Evolutionary conservation across 2,329 filamentous ascomycete species (phyloP), one percentile per base, ranked within the genome.

Genomic region (Aspergillus sp.): DNA sequence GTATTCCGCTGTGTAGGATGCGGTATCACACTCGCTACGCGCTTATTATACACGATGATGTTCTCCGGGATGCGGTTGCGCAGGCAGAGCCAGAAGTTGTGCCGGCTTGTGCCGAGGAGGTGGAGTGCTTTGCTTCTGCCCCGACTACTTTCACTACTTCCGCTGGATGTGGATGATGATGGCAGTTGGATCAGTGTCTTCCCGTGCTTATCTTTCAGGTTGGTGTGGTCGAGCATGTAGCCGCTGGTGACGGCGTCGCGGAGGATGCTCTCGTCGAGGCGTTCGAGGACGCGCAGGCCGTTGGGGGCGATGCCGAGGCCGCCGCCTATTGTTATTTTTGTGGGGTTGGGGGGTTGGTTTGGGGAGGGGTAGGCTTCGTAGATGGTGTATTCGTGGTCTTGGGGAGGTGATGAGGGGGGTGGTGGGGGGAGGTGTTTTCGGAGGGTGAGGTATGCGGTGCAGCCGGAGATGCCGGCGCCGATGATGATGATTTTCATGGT

Each of bases 401-500:
- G n/a, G 15, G 17, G 32, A 1, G 58, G 49, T 15, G 36, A 30
- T 30, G 28, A 30, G 3, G 28, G 15, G n/a, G 56, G 45, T 9
- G 67, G 62, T 23, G 63, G 55, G 4, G 71, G 74, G 8, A 81
- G 73, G 54, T 77, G 74, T 56, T 80, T 80, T 54, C 72, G 72
- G 4, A 81, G 67, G 32, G 72, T 70, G 9, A 80, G 70, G 57
- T 80, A 80, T 41, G 68, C 68, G 10, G 74, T 59, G 55, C 76
- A 77, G 25, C 78, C 78, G 52, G 71, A 70, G 59, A 81, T 79
- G 32, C 77, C 79, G 13, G 69, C 78, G n/a, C 79, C 79, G 39
- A 80, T 68, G 13, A 81, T 79, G 21, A 74, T 68, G 39, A 80
- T 78, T 60, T 77, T 79, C 78, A 79, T 79, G 5, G 45, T 65